Evolutionary conservation across 352 stramenopile genomes (phyloP), one percentile per base, ranked within the genome.

Genomic region (Albugo laibachii): DNA sequence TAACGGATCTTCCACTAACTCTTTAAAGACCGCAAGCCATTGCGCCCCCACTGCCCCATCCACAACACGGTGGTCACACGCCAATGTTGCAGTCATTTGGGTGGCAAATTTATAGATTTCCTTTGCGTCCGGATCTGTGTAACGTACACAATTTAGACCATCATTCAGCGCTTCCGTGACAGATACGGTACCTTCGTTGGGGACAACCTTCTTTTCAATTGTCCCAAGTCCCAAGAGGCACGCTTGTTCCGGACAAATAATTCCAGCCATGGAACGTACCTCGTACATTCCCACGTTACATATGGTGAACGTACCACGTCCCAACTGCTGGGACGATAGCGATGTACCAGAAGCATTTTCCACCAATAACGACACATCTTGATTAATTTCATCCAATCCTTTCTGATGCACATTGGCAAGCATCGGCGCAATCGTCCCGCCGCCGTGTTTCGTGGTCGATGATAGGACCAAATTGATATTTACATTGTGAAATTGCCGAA

Each of bases 211-310:
- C 62, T 95, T 94, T 59, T 96, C 83, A 50, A 97, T 91, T 47
- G 88, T 80, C 48, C 94, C 94, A 24, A 98, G 62, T 39, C 85
- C 93, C 45, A 98, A 69, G 24, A 87, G 71, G 58, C 85, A 96
- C 39, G 88, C 73, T 72, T 98, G 92, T 58, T 93, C 80, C 8
- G 66, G 63, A 45, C 61, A 73, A 49, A 98, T 93, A 57, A 98
- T 97, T 38, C 88, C 91, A 20, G 85, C 81, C 53, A 93, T 77
- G 53, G 80, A 88, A 56, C 95, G 95, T 39, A 98, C 73, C 49
- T 95, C 94, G 62, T 93, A 98, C 70, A 95, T 95, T 47, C 93
- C 94, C 36, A 98, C 69, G 66, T 98, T 98, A 55, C 83, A 84
- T 46, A 98, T 79, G 35, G 88, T 97, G 59, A 98, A 96, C 21